A percentile compares a stretch with the other conserved stretches of the same genome.
Conservation (phyloP, 2,329 filamentous ascomycete genomes). For the Ophiosphaerella korrae region DNA sequence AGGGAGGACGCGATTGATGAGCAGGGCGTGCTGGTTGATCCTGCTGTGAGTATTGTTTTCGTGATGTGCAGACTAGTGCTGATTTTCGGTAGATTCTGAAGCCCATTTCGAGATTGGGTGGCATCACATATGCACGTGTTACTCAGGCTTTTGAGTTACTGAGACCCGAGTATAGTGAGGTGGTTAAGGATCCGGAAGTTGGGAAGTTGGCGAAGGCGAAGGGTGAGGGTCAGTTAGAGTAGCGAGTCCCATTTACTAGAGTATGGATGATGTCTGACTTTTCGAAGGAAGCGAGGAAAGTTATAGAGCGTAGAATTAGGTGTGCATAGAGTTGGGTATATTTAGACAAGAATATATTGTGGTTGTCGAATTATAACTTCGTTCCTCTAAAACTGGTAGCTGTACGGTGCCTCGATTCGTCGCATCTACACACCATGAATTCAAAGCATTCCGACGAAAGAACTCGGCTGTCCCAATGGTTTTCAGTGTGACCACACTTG, state of each 20-base stretch:
- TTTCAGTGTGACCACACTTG: too few species aligned
- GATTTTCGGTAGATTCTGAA: slow-evolving; percentile 63
- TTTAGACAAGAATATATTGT: too few species aligned
- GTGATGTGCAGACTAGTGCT: neutral
- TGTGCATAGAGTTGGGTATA: too few species aligned
- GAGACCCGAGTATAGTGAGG: slow-evolving; percentile 57
- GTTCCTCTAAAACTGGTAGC: too few species aligned
- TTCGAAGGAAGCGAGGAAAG: slow-evolving; percentile 5
- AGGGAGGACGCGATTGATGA: slow-evolving; percentile 86
- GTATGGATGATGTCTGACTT: slow-evolving; percentile 8
- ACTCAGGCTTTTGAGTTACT: slow-evolving; percentile 74
- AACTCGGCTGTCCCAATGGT: too few species aligned
- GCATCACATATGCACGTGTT: slow-evolving; percentile 79
- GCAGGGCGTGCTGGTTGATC: slow-evolving; percentile 74
- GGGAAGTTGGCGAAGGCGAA: slow-evolving; percentile 61
- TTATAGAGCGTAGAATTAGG: slow-evolving; percentile 1
- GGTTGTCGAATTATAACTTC: too few species aligned
- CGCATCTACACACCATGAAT: too few species aligned
- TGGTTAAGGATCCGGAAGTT: slow-evolving; percentile 58
- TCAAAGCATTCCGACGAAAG: too few species aligned
- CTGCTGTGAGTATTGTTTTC: slow-evolving; percentile 57
- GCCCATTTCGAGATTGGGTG: slow-evolving; percentile 79
- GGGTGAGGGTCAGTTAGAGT: slow-evolving; percentile 28
- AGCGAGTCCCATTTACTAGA: slow-evolving; percentile 9
- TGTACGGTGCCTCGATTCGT: too few species aligned